Conservation (phyloP, 345 rosid genomes). For the Aurinia saxatilis region DNA sequence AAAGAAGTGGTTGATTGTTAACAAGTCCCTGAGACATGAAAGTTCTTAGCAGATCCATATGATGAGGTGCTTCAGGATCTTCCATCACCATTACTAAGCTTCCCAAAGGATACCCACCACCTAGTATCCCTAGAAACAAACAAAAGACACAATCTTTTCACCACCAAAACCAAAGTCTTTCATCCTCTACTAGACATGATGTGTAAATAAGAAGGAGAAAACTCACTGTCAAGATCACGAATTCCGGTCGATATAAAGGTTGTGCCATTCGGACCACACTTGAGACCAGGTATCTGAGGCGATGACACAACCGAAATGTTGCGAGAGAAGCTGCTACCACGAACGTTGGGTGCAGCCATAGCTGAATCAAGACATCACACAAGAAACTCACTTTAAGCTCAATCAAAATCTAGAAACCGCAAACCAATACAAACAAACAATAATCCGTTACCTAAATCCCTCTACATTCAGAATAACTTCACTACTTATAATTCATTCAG, state of each 20-base stretch:
- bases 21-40: conserved; percentile 97
- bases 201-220: neutral
- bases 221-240: conserved; percentile 82
- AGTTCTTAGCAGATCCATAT: conserved; percentile 85
- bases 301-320: conserved; percentile 38
- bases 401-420: conserved; percentile 8
- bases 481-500: neutral
- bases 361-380: neutral
- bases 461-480: neutral
- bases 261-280: conserved; percentile 79
- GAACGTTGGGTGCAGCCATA: conserved; percentile 63
- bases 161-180: neutral
- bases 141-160: conserved; percentile 11
- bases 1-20: conserved; percentile 72
- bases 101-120: conserved; percentile 84
- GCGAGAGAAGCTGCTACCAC: conserved; percentile 80
- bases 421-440: neutral
- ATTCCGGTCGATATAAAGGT: conserved; percentile 68
- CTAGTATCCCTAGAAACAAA: conserved; percentile 50
- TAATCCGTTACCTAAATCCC: neutral
- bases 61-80: conserved; percentile 97
- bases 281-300: conserved; percentile 56
- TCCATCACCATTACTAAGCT: conserved; percentile 93
- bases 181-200: neutral
- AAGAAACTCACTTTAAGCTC: neutral